Percentiles rank a stretch among this genome's conserved stretches.
Evolutionary conservation across 768 basidiomycete genomes (phyloP).

Genomic region (Pholiota conissans): DNA sequence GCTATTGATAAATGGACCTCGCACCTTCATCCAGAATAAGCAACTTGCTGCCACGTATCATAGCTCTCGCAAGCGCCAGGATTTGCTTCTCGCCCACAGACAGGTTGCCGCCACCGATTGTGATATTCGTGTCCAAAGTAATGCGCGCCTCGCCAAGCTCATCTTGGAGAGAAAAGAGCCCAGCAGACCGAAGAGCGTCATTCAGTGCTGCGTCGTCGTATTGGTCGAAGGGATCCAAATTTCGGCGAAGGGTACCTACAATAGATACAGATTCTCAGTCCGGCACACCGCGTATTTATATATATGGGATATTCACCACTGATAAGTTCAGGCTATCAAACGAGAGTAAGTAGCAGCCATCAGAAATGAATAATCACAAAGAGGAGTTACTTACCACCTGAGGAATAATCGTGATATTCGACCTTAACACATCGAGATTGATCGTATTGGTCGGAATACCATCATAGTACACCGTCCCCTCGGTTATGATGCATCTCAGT

Average conservation of each 20-base stretch:
- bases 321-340: constrained; percentile 18
- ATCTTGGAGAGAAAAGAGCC: constrained; percentile 1
- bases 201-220: neutral
- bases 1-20: too few species aligned
- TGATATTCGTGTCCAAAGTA: neutral
- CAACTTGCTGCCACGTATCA: neutral
- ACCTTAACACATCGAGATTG: constrained; percentile 57
- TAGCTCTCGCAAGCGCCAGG: neutral
- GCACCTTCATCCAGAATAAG: constrained; percentile 10
- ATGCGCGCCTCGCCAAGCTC: neutral
- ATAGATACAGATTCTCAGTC: neutral
- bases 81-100: neutral
- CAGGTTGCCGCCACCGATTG: neutral
- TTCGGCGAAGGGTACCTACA: neutral
- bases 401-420: constrained; percentile 62
- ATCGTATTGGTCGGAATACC: constrained; percentile 47
- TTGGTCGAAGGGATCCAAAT: neutral
- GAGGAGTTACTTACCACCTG: constrained; percentile 37
- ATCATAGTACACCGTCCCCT: constrained; percentile 58
- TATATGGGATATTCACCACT: neutral
- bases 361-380: constrained; percentile 13
- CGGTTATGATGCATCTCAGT: constrained; percentile 55
- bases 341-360: constrained; percentile 23
- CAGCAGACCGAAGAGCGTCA: neutral
- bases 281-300: neutral